Evolutionary conservation across 2,329 filamentous ascomycete species (phyloP).

Genomic region (Fusarium nanum): DNA sequence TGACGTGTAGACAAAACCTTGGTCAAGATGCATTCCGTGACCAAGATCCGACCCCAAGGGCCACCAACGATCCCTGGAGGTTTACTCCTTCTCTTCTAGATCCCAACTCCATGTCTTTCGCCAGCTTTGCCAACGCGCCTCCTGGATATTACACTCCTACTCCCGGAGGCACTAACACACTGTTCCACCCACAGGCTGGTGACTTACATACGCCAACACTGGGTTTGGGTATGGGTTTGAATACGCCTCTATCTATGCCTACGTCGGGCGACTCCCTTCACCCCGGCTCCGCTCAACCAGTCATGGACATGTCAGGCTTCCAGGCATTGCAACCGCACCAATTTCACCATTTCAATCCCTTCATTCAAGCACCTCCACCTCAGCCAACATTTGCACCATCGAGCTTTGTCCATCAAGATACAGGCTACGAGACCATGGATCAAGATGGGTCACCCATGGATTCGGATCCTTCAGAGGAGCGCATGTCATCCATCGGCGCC

Average conservation of each 20-base stretch:
- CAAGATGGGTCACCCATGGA: conserved; percentile 77
- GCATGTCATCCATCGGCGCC: conserved; percentile 67
- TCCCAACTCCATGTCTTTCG: conserved; percentile 83
- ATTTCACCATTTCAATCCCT: conserved; percentile 77
- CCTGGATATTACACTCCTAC: conserved; percentile 90
- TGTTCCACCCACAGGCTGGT: conserved; percentile 85
- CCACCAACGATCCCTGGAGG: conserved; percentile 82
- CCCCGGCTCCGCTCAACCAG: conserved; percentile 59
- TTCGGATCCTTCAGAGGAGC: conserved; percentile 62
- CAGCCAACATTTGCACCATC: conserved; percentile 78
- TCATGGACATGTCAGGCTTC: conserved; percentile 76
- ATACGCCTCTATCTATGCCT: conserved; percentile 84
- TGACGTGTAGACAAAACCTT: conserved; percentile 38
- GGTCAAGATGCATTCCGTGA: conserved; percentile 64
- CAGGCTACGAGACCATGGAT: conserved; percentile 82
- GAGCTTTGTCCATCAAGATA: conserved; percentile 83
- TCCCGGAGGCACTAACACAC: conserved; percentile 80
- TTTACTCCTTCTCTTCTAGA: conserved; percentile 92
- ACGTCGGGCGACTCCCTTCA: conserved; percentile 74
- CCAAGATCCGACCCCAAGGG: conserved; percentile 84
- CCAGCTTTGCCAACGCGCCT: conserved; percentile 80
- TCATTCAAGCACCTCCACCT: conserved; percentile 69
- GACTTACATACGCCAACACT: conserved; percentile 88
- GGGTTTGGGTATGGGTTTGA: conserved; percentile 78
- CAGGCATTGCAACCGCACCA: conserved; percentile 70